A percentile compares a stretch with the other conserved stretches of the same genome.
phyloP scores from a whole-genome alignment of 257 asterid species.

The Capsicum pubescens region DNA sequence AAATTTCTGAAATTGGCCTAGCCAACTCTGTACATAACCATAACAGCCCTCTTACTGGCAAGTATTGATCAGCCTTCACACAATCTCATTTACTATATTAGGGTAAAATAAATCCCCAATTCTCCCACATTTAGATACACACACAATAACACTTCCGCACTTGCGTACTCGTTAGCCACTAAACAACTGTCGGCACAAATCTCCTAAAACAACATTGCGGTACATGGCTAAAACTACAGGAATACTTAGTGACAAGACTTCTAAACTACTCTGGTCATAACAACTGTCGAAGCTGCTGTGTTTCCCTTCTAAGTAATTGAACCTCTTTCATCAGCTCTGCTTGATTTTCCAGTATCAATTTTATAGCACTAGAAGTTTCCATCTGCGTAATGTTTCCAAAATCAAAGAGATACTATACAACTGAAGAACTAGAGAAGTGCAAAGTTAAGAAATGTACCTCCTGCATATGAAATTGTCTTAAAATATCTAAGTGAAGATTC shows the following conservation, averaged over 20 bases:
- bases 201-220: slow-evolving; percentile 5
- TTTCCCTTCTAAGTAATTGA: slow-evolving; percentile 73
- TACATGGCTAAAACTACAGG: slow-evolving; percentile 18
- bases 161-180: background rate
- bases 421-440: background rate
- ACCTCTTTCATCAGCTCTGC: slow-evolving; percentile 80
- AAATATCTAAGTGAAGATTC: slow-evolving; percentile 84
- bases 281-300: slow-evolving; percentile 71
- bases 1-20: slow-evolving; percentile 18
- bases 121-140: background rate
- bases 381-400: slow-evolving; percentile 51
- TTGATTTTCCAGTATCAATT: slow-evolving; percentile 72
- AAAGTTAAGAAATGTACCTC: slow-evolving; percentile 60
- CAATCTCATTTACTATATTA: slow-evolving; percentile 8
- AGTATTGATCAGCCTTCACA: slow-evolving; percentile 21
- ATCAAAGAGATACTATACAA: slow-evolving; percentile 16
- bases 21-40: slow-evolving; percentile 28
- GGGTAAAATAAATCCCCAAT: slow-evolving; percentile 4
- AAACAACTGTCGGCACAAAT: slow-evolving; percentile 13
- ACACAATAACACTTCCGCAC: background rate
- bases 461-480: slow-evolving; percentile 91
- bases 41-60: slow-evolving; percentile 17
- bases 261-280: slow-evolving; percentile 46
- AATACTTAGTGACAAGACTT: background rate
- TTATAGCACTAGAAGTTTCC: slow-evolving; percentile 70